Conservation (phyloP, 768 basidiomycete species). For the Kwoniella sp. region DNA sequence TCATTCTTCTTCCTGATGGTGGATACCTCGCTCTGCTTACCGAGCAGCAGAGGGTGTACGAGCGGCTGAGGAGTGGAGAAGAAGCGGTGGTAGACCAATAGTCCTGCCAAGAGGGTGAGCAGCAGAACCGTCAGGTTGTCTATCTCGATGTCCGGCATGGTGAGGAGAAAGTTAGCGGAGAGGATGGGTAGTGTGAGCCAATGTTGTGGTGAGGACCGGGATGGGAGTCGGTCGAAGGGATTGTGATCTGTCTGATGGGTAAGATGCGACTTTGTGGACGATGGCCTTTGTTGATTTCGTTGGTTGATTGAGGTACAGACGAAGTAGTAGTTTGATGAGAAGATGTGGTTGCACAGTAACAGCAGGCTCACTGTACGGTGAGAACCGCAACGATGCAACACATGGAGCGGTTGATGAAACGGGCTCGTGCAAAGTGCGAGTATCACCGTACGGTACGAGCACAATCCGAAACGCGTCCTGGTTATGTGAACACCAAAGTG, state of each 20-base stretch:
- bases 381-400: no score
- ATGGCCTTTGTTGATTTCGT: no score
- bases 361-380: no score
- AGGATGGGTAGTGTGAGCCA: background rate
- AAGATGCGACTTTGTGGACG: no score
- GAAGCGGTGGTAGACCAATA: slow-evolving; percentile 45
- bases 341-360: no score
- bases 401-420: background rate
- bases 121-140: slow-evolving; percentile 50
- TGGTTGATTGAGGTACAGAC: no score
- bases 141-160: slow-evolving; percentile 35
- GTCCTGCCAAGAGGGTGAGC: slow-evolving; percentile 24
- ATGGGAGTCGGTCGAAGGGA: no score
- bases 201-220: no score
- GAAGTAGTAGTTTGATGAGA: no score
- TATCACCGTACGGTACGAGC: background rate
- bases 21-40: slow-evolving; percentile 85
- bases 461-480: background rate
- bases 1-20: slow-evolving; percentile 77
- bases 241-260: no score
- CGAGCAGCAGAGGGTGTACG: slow-evolving; percentile 90
- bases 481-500: background rate
- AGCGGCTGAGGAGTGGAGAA: slow-evolving; percentile 58
- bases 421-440: background rate
- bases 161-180: background rate